Evolutionary conservation across 768 basidiomycete genomes (phyloP).

Genomic region (Multifurca ochricompacta): DNA sequence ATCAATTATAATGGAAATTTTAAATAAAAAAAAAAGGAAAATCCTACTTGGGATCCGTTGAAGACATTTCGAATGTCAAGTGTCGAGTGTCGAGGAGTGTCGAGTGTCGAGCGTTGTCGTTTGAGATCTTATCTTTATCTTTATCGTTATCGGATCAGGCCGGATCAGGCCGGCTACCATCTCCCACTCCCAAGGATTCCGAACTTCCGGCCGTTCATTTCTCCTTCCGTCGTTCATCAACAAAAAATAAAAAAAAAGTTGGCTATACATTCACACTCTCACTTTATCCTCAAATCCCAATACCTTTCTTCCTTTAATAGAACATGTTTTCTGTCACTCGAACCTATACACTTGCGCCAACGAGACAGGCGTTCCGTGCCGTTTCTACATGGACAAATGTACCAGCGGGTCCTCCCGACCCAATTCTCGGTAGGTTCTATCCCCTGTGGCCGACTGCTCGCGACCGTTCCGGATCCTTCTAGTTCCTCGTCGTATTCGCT

Average conservation of each 20-base stretch:
- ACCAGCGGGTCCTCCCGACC: constrained; percentile 83
- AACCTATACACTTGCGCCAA: constrained; percentile 44
- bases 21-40: background rate
- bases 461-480: background rate
- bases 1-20: no score
- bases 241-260: no score
- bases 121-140: constrained; percentile 15
- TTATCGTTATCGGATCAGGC: background rate
- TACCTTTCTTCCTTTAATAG: constrained; percentile 23
- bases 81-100: no score
- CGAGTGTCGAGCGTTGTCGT: no score
- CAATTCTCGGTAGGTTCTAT: constrained; percentile 71
- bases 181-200: background rate
- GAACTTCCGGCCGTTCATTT: no score
- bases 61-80: constrained; percentile 16
- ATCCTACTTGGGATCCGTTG: constrained; percentile 11
- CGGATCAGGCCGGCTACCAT: background rate
- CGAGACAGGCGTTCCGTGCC: constrained; percentile 32
- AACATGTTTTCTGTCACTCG: constrained; percentile 35
- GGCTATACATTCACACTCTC: constrained; percentile 2
- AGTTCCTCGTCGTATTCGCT: background rate
- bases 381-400: constrained; percentile 78
- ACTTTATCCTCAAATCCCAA: constrained; percentile 18
- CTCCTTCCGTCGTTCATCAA: no score
- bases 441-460: background rate